phyloP scores from a whole-genome alignment of 768 basidiomycete species.

The Rhizopogon vulgaris region DNA sequence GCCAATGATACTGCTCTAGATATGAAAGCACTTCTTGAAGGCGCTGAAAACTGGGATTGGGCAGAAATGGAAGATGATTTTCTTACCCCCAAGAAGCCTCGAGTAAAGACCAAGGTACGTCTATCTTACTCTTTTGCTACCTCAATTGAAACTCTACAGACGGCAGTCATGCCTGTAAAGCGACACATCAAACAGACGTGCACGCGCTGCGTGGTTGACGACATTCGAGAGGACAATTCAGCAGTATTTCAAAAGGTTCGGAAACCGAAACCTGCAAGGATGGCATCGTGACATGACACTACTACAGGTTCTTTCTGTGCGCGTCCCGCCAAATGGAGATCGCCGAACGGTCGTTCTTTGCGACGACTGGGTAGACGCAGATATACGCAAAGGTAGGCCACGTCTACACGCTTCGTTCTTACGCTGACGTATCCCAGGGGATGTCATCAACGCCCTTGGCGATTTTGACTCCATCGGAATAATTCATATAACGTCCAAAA shows the following conservation, averaged over 20 bases:
- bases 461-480: slow-evolving; percentile 26
- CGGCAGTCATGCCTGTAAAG: slow-evolving; percentile 6
- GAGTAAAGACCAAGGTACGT: slow-evolving; percentile 15
- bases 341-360: slow-evolving; percentile 49
- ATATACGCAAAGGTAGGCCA: slow-evolving; percentile 51
- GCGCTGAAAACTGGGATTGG: slow-evolving; percentile 69
- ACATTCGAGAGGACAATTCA: slow-evolving; percentile 31
- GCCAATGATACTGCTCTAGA: slow-evolving; percentile 31
- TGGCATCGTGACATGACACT: slow-evolving; percentile 1
- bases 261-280: not conserved
- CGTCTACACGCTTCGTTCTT: not conserved
- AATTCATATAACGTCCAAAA: slow-evolving; percentile 55
- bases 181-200: slow-evolving; percentile 30
- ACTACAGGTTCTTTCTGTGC: slow-evolving; percentile 46
- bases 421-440: slow-evolving; percentile 41
- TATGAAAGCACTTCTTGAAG: slow-evolving; percentile 47
- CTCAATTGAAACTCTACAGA: slow-evolving; percentile 11
- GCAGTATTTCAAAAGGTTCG: slow-evolving; percentile 37
- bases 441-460: slow-evolving; percentile 76
- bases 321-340: slow-evolving; percentile 32
- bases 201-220: slow-evolving; percentile 53
- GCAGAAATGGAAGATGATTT: slow-evolving; percentile 47
- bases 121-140: not conserved
- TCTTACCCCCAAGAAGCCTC: slow-evolving; percentile 39
- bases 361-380: slow-evolving; percentile 74